Evolutionary conservation across 768 basidiomycete genomes (phyloP), one percentile per base, ranked within the genome.

Genomic region (Serpula lacrymans): DNA sequence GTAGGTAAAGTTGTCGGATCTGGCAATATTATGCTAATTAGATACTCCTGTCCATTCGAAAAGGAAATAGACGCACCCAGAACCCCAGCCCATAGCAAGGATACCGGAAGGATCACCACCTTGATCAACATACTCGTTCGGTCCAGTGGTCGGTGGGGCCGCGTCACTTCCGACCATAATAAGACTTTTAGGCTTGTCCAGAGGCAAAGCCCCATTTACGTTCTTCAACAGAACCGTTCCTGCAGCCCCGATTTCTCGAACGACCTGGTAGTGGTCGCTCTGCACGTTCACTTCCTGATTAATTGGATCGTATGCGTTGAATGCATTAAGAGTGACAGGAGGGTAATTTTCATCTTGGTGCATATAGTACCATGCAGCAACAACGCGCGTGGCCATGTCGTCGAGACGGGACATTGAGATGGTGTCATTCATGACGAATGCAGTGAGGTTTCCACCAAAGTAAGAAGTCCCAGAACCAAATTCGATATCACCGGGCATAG

Each of bases 41-140:
- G n/a, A n/a, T n/a, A n/a, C n/a, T n/a, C n/a, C n/a, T n/a, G 27
- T 6, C n/a, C n/a, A n/a, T n/a, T n/a, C n/a, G n/a, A n/a, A n/a
- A n/a, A n/a, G 6, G 26, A n/a, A 7, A 22, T 11, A 33, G 14
- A 51, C 64, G 27, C 32, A 70, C 63, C 89, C 90, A 36, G 83
- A 86, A 26, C 90, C 93, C 93, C 93, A 96, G 11, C 91, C 91
- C 83, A 92, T 84, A 6, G 89, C 90, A 16, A 96, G 71, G 13
- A 85, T 71, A 8, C 90, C 90, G 34, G 73, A 76, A 22, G 66
- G 61, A 32, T 68, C 63, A 18, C 82, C 80, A 34, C 74, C 79
- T 18, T 62, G 77, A 47, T 89, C 84, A 6, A 62, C 14, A 38
- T 79, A 88, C 38, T 78, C 72, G 52, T 90, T 91, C 0, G 88